Evolutionary conservation across 2,329 filamentous ascomycete genomes (phyloP).

Genomic region (Ascochyta rabiei): DNA sequence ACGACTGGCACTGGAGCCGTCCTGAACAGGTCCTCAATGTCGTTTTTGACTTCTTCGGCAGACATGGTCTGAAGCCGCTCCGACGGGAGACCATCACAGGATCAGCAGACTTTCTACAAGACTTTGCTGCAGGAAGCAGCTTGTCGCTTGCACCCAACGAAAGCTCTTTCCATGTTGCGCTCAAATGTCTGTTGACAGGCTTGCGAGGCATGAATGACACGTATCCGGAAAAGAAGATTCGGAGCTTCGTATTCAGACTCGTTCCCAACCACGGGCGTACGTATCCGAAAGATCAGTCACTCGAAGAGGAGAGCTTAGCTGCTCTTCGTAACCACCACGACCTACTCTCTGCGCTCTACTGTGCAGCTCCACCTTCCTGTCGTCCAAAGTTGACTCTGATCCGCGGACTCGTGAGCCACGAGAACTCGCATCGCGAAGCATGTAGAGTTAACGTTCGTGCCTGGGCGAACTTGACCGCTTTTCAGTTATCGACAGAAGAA

Average conservation of each 20-base stretch:
- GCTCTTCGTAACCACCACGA: slow-evolving; percentile 68
- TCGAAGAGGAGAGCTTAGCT: slow-evolving; percentile 60
- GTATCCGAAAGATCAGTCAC: slow-evolving; percentile 63
- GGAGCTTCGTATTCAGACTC: slow-evolving; percentile 62
- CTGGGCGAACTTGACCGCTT: slow-evolving; percentile 64
- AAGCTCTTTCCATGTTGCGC: slow-evolving; percentile 63
- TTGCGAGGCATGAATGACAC: slow-evolving; percentile 54
- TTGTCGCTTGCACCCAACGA: slow-evolving; percentile 57
- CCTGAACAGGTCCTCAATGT: slow-evolving; percentile 61
- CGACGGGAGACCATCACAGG: slow-evolving; percentile 58
- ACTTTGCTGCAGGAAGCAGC: slow-evolving; percentile 52
- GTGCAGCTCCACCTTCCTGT: slow-evolving; percentile 59
- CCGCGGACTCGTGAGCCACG: slow-evolving; percentile 61
- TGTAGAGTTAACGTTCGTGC: slow-evolving; percentile 64
- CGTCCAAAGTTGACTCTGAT: slow-evolving; percentile 61
- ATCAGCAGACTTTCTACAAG: slow-evolving; percentile 61
- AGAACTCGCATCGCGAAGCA: slow-evolving; percentile 63
- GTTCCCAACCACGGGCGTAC: slow-evolving; percentile 66
- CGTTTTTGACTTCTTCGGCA: slow-evolving; percentile 66
- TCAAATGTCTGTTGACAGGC: slow-evolving; percentile 62
- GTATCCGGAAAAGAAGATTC: slow-evolving; percentile 61
- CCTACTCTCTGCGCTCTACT: slow-evolving; percentile 65
- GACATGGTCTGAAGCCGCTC: slow-evolving; percentile 58
- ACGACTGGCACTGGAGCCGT: slow-evolving; percentile 62
- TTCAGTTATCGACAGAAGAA: slow-evolving; percentile 62